These are phyloP conservation scores for Cercospora sesami DNA, from an alignment of 2,329 filamentous ascomycete genomes.

Conservation along the genomic window DNA sequence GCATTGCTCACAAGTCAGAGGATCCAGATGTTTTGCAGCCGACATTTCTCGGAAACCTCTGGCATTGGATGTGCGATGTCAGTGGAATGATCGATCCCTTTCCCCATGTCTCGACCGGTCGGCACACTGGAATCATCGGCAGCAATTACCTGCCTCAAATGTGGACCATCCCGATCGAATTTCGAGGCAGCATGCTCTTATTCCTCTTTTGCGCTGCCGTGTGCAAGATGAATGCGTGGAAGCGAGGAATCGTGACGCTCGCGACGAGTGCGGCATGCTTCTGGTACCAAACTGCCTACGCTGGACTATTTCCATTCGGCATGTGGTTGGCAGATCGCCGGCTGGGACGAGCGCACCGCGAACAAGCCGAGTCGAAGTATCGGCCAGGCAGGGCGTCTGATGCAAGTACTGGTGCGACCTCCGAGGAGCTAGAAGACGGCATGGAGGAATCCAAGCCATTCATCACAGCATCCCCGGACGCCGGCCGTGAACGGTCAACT, in stretches of 20 bases:
- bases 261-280: neutral
- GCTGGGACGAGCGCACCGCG: neutral
- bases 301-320: slow-evolving; percentile 2
- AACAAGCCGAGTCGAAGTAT: neutral
- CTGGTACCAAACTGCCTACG: slow-evolving; percentile 7
- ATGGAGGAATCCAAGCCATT: too few relatives aligned
- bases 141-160: slow-evolving; percentile 9
- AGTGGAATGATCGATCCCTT: neutral
- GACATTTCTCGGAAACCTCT: neutral
- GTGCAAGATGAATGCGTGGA: neutral
- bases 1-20: neutral
- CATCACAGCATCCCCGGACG: too few relatives aligned
- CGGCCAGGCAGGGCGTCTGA: neutral
- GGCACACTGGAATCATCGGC: neutral
- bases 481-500: too few relatives aligned
- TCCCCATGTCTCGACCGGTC: neutral
- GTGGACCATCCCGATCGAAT: slow-evolving; percentile 15
- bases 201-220: slow-evolving; percentile 2
- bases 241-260: neutral
- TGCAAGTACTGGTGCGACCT: neutral
- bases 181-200: slow-evolving; percentile 6
- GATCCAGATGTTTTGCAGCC: neutral
- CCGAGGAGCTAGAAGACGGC: neutral
- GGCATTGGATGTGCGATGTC: neutral
- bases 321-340: slow-evolving; percentile 11